Conservation (phyloP, 768 basidiomycete genomes). For the Boletellus emodensis region DNA sequence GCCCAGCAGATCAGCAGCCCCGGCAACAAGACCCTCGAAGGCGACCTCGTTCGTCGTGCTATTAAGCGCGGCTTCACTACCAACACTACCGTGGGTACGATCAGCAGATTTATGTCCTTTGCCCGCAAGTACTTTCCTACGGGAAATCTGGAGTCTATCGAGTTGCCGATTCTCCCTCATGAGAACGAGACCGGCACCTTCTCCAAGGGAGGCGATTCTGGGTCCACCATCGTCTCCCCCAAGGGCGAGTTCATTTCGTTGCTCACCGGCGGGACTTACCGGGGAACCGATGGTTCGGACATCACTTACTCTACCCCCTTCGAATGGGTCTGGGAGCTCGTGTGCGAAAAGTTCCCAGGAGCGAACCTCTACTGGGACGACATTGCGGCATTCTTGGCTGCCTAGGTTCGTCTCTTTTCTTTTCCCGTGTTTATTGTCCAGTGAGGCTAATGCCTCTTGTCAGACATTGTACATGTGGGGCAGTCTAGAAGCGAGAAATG, state of each 20-base stretch:
- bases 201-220: neutral
- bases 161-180: neutral
- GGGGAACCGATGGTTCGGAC: neutral
- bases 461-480: too few relatives aligned
- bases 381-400: too few relatives aligned
- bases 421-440: too few relatives aligned
- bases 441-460: too few relatives aligned
- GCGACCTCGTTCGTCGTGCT: too few relatives aligned
- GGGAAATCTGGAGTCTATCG: neutral
- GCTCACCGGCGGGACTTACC: neutral
- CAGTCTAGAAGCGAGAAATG: too few relatives aligned
- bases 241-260: neutral
- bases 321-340: too few relatives aligned
- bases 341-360: too few relatives aligned
- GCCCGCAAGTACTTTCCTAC: neutral
- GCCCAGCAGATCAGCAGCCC: too few relatives aligned
- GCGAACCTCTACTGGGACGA: too few relatives aligned
- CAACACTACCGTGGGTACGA: neutral
- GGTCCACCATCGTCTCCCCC: neutral
- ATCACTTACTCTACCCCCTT: neutral
- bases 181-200: neutral
- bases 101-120: neutral
- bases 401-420: too few relatives aligned
- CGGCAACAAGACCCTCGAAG: too few relatives aligned
- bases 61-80: neutral